A percentile compares a stretch with the other conserved stretches of the same genome.
phyloP scores from a whole-genome alignment of 2,329 filamentous ascomycete species.

The Colletotrichum aenigma region DNA sequence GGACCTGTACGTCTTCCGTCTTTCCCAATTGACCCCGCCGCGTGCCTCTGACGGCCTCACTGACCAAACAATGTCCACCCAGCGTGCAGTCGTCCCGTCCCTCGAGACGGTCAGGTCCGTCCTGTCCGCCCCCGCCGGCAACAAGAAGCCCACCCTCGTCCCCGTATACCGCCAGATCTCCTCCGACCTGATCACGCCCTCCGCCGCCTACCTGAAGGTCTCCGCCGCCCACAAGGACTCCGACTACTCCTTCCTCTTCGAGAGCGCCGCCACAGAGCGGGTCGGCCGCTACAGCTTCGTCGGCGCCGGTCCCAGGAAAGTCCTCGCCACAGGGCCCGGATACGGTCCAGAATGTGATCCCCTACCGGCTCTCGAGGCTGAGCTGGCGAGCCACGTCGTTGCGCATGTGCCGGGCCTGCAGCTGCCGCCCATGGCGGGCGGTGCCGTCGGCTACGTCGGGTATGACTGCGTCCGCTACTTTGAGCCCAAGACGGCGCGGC shows the following conservation, averaged over 20 bases:
- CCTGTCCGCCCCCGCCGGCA: conserved; percentile 31
- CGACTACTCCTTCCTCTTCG: conserved; percentile 90
- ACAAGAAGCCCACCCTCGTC: conserved; percentile 69
- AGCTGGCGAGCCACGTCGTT: conserved; percentile 79
- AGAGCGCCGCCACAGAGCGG: conserved; percentile 92
- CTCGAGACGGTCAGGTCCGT: conserved; percentile 50
- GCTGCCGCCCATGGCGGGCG: conserved; percentile 86
- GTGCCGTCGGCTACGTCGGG: conserved; percentile 94
- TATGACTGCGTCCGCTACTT: conserved; percentile 99
- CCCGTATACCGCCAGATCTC: conserved; percentile 85
- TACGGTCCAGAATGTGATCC: conserved; percentile 87
- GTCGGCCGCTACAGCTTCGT: conserved; percentile 97
- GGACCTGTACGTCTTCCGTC: conserved; percentile 9
- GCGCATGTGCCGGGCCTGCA: conserved; percentile 81
- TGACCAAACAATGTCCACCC: not conserved
- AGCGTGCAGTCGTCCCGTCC: conserved; percentile 49
- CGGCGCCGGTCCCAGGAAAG: conserved; percentile 78
- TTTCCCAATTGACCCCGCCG: not conserved
- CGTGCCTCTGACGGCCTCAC: not conserved
- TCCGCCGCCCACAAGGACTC: conserved; percentile 72
- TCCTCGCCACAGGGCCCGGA: conserved; percentile 85
- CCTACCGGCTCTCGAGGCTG: conserved; percentile 78
- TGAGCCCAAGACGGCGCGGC: conserved; percentile 91
- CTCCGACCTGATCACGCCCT: conserved; percentile 92
- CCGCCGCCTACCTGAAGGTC: conserved; percentile 93